These are phyloP conservation scores for Ballota nigra DNA, from an alignment of 257 asterid genomes.

Conservation along the genomic window DNA sequence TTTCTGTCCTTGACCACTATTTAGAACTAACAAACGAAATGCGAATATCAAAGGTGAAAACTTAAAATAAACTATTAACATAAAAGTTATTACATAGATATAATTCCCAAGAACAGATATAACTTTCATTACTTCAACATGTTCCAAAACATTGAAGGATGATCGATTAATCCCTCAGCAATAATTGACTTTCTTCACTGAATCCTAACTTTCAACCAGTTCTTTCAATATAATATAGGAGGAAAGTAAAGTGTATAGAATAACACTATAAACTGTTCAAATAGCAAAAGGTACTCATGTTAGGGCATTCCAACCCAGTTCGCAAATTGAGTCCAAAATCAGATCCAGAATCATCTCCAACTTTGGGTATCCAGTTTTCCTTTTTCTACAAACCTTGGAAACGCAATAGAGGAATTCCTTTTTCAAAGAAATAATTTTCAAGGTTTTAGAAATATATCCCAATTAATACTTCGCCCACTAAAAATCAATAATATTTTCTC, in stretches of 20 bases:
- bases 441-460: background rate
- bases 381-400: too few species aligned
- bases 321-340: too few species aligned
- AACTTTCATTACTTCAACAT: background rate
- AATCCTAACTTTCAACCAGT: background rate
- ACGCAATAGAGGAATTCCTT: too few species aligned
- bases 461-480: too few species aligned
- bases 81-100: background rate
- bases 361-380: background rate
- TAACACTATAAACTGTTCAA: background rate
- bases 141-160: background rate
- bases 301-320: too few species aligned
- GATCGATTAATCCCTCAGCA: background rate
- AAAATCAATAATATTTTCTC: background rate
- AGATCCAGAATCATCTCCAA: too few species aligned
- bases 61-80: background rate
- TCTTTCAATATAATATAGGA: background rate
- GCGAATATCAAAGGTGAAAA: background rate
- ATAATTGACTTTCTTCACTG: background rate
- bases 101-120: background rate
- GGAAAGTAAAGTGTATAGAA: background rate
- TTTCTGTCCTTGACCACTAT: background rate
- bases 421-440: too few species aligned
- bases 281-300: background rate
- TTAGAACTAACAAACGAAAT: background rate